Evolutionary conservation across 306 rosid species (phyloP).

Genomic region (Lathyrus aphaca): DNA sequence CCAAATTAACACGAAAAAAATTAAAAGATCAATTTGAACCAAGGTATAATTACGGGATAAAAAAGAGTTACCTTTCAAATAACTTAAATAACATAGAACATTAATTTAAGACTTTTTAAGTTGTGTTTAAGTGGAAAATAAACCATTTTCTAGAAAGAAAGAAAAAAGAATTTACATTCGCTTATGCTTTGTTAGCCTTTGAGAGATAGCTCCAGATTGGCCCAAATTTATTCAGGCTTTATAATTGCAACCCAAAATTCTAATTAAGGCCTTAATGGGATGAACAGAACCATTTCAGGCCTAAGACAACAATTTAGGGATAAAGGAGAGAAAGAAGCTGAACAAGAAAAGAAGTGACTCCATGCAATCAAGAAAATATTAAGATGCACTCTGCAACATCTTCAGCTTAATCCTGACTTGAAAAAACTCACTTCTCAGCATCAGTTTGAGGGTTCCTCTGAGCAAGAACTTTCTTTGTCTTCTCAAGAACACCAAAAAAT

Average conservation of each 20-base stretch:
- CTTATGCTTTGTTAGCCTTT: not conserved
- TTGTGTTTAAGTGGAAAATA: conserved; percentile 12
- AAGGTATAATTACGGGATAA: too few relatives aligned
- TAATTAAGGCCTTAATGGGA: not conserved
- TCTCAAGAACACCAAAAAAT: conserved; percentile 77
- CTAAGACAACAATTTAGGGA: not conserved
- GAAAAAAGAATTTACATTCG: not conserved
- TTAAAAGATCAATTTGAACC: too few relatives aligned
- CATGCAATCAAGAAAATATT: conserved; percentile 9
- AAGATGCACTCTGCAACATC: conserved; percentile 5
- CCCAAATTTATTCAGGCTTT: conserved; percentile 1
- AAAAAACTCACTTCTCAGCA: conserved; percentile 31
- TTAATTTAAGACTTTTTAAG: too few relatives aligned
- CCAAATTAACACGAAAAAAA: too few relatives aligned
- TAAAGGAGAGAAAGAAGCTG: conserved; percentile 21
- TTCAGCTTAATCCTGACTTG: conserved; percentile 13
- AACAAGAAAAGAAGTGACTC: conserved; percentile 18
- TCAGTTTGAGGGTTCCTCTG: conserved; percentile 43
- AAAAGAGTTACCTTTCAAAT: too few relatives aligned
- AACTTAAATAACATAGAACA: too few relatives aligned
- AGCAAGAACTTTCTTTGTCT: conserved; percentile 68
- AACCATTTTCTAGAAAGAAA: not conserved
- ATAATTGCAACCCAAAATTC: conserved; percentile 17
- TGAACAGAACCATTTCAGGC: too few relatives aligned
- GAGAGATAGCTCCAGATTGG: not conserved